Conservation (phyloP, 176 grass and related monocot genomes). For the Aegilops sharonensis region DNA sequence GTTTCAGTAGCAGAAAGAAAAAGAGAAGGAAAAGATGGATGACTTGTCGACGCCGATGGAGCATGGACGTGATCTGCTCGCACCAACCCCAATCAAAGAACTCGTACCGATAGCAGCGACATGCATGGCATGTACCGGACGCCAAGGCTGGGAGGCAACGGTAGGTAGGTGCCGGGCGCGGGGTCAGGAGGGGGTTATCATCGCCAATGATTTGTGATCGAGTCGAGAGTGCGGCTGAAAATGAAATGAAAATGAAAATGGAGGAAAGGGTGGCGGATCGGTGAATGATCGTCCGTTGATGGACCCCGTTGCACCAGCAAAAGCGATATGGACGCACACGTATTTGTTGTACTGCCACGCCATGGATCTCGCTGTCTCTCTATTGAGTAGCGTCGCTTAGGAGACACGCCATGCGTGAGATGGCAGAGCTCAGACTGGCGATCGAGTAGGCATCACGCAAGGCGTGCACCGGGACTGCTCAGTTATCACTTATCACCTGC, state of each 20-base stretch:
- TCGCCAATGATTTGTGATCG: neutral
- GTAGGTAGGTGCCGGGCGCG: slow-evolving; percentile 13
- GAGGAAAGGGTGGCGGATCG: neutral
- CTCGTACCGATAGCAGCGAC: neutral
- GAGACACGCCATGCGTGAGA: slow-evolving; percentile 11
- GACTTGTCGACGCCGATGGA: neutral
- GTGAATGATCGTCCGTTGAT: neutral
- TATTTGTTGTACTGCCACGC: neutral
- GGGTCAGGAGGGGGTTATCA: neutral
- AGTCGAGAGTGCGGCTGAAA: neutral
- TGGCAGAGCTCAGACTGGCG: neutral
- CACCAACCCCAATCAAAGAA: slow-evolving; percentile 16
- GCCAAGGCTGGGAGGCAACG: neutral
- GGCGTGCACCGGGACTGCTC: neutral
- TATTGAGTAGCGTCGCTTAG: slow-evolving; percentile 8
- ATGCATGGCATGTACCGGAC: neutral
- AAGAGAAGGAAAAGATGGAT: neutral
- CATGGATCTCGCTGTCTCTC: slow-evolving; percentile 10
- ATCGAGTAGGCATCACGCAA: slow-evolving; percentile 23
- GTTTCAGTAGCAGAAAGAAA: neutral
- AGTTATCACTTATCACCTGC: neutral
- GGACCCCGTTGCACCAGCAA: neutral
- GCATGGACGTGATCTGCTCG: neutral
- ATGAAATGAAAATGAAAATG: neutral
- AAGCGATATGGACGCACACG: neutral